Percentiles rank a stretch among this genome's conserved stretches.
These are phyloP conservation scores for Nothopassalora personata DNA, from an alignment of 2,329 filamentous ascomycete genomes.

Conservation along the genomic window DNA sequence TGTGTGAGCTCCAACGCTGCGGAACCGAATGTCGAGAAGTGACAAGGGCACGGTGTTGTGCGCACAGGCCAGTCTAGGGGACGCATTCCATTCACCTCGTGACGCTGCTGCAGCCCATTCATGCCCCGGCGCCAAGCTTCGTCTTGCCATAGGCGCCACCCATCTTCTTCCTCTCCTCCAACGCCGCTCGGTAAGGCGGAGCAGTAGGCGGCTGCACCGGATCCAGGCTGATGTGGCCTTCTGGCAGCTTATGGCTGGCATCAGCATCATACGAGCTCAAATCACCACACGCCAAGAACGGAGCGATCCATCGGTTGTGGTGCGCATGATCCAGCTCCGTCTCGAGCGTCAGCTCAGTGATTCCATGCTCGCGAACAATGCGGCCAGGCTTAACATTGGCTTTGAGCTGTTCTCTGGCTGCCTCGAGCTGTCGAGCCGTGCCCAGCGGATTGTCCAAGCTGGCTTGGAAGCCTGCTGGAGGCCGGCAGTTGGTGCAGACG, in stretches of 20 bases:
- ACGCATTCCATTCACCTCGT: background rate
- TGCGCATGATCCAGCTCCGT: slow-evolving; percentile 37
- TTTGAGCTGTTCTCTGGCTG: background rate
- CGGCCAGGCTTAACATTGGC: slow-evolving; percentile 24
- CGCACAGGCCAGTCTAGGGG: too few species aligned
- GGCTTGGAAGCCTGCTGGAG: slow-evolving; percentile 68
- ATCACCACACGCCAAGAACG: slow-evolving; percentile 96
- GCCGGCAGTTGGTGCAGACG: slow-evolving; percentile 83
- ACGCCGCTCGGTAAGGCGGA: slow-evolving; percentile 84
- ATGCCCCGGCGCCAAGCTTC: slow-evolving; percentile 33
- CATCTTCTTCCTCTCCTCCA: slow-evolving; percentile 73
- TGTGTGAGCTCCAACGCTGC: too few species aligned
- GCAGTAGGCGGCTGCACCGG: slow-evolving; percentile 94
- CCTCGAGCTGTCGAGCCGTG: slow-evolving; percentile 33
- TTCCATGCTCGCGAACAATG: slow-evolving; percentile 41
- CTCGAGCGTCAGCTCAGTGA: slow-evolving; percentile 44
- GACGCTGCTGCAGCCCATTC: background rate
- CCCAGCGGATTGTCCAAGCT: slow-evolving; percentile 72
- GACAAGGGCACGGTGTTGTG: too few species aligned
- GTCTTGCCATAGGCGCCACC: slow-evolving; percentile 76
- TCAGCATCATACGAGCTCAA: slow-evolving; percentile 92
- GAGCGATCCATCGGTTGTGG: slow-evolving; percentile 75
- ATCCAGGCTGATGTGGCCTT: slow-evolving; percentile 79
- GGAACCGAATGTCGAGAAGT: too few species aligned
- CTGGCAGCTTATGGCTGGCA: slow-evolving; percentile 84